phyloP scores from a whole-genome alignment of 345 rosid species.

The Ceriops zippeliana region DNA sequence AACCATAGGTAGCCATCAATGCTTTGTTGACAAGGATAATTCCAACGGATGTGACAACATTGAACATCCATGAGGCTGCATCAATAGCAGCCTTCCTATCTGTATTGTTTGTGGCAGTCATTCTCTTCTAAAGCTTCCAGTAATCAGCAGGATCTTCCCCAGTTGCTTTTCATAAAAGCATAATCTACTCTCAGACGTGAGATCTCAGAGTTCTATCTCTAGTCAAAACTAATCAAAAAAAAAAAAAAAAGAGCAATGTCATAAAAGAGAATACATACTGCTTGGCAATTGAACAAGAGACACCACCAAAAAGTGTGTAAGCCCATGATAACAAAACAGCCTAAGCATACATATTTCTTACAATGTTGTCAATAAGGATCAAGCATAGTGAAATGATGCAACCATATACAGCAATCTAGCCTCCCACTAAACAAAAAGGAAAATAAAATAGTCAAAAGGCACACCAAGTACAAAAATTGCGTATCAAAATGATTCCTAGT shows the following conservation, averaged over 20 bases:
- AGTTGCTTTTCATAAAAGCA: slow-evolving; percentile 25
- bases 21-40: slow-evolving; percentile 96
- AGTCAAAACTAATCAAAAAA: not conserved
- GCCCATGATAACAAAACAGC: not conserved
- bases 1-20: slow-evolving; percentile 90
- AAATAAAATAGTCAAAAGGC: not conserved
- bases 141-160: slow-evolving; percentile 29
- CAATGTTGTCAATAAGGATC: not conserved
- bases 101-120: slow-evolving; percentile 68
- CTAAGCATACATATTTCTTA: not conserved
- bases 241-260: not conserved
- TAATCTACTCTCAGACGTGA: slow-evolving; percentile 1
- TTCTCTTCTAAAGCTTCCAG: slow-evolving; percentile 25
- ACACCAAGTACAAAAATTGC: not conserved
- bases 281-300: not conserved
- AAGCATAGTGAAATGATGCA: not conserved
- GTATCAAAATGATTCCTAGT: not conserved
- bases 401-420: too few relatives aligned
- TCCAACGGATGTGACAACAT: slow-evolving; percentile 96
- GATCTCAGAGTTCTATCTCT: slow-evolving; percentile 1
- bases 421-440: too few relatives aligned
- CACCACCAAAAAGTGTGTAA: not conserved
- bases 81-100: slow-evolving; percentile 77
- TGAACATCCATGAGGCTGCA: slow-evolving; percentile 94
- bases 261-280: not conserved